Evolutionary conservation across 2,329 filamentous ascomycete species (phyloP).

Genomic region (Dactylellina cionopaga): DNA sequence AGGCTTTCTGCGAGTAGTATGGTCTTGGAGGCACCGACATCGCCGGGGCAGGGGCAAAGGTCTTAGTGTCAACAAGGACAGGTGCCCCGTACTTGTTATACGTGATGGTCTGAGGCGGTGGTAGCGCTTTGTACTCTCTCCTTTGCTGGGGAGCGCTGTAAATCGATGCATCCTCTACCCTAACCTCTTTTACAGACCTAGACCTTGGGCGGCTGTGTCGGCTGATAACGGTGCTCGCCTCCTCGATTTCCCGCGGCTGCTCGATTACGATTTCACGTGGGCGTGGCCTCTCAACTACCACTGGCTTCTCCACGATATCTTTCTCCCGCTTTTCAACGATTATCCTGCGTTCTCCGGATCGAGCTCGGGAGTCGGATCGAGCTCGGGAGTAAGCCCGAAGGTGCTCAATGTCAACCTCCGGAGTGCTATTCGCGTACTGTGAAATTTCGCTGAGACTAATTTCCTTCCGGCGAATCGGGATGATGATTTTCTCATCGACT

Average conservation of each 20-base stretch:
- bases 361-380: not conserved
- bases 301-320: constrained; percentile 7
- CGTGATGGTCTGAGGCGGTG: constrained; percentile 27
- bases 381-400: not conserved
- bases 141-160: constrained; percentile 8
- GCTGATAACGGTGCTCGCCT: constrained; percentile 22
- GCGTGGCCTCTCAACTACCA: constrained; percentile 18
- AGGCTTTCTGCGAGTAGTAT: constrained; percentile 3
- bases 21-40: constrained; percentile 33
- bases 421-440: constrained; percentile 31
- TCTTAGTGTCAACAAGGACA: constrained; percentile 36
- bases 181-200: constrained; percentile 28
- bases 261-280: constrained; percentile 23
- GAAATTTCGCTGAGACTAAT: constrained; percentile 25
- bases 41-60: constrained; percentile 34
- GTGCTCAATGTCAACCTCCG: constrained; percentile 38
- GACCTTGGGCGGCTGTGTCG: constrained; percentile 15
- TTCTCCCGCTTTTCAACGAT: constrained; percentile 14
- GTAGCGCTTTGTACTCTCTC: constrained; percentile 32
- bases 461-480: constrained; percentile 46
- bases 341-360: not conserved
- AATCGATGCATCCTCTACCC: constrained; percentile 10
- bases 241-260: constrained; percentile 35
- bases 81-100: constrained; percentile 47
- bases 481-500: constrained; percentile 28